Base-by-base conservation (phyloP, 768 basidiomycete species). In the Serendipita sp. region DNA sequence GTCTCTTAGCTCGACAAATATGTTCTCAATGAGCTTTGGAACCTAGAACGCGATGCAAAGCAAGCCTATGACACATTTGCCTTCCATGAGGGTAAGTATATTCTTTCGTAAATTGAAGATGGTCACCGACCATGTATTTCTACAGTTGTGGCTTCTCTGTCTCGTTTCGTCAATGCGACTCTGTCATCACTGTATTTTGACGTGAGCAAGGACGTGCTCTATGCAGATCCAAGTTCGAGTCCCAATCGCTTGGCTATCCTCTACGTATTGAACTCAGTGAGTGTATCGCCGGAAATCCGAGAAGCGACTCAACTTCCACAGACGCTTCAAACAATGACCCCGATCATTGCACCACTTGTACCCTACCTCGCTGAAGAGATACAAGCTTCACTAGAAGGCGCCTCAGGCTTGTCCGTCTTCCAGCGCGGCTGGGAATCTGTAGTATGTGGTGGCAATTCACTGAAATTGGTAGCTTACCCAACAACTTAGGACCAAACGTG, bases 341-440 rank as follows among this genome's bases (percentile, higher is more conserved):
- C 78, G 2, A 79, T 91, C 2, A 76, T 93, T 52, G 89, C 91
- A 0, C 95, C 95, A 0, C 84, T 97, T 32, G 77, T 91, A 1
- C 95, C 95, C 7, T 89, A 95, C 71, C 80, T 96, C 3, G 88
- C 91, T 0, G 93, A 96, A 74, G 95, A 97, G 73, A 83, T 94
- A 23, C 23, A 23, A 23, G 23, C 23, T 23, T 23, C 23, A 23
- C 23, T 23, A 23, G 23, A 23, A 23, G 23, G 23, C 1, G 23
- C 23, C 23, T 23, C 23, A 23, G 23, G 23, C 23, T 23, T 23
- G 23, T 23, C 23, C 23, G 23, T 23, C 23, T 23, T 23, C 23
- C 23, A 23, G 23, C 1, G 23, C 23, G 23, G 23, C 23, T 23
- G 23, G 23, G 23, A 23, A 23, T 23, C 23, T 23, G 23, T 23